Percentiles rank a stretch among this genome's conserved stretches.
Conservation (phyloP, 208 protist species). For the Tritrichomonas foetus region DNA sequence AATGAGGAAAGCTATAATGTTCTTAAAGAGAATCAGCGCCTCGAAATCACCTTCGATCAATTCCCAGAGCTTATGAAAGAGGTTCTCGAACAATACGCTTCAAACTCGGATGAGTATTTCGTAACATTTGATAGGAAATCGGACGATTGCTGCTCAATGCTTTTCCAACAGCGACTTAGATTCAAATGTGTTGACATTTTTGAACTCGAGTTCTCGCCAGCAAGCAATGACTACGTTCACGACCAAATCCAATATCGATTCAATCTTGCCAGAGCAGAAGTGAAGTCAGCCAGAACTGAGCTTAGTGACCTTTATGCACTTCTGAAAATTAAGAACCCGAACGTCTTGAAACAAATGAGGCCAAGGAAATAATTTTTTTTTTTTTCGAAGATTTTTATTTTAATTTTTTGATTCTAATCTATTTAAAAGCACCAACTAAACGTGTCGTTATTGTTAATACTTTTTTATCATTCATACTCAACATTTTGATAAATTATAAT, state of each 20-base stretch:
- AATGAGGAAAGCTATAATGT: background rate
- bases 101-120: no score
- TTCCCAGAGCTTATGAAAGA: background rate
- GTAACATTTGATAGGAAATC: no score
- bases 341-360: background rate
- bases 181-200: background rate
- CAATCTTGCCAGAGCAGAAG: background rate
- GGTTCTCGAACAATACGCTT: background rate
- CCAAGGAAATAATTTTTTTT: no score
- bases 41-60: background rate
- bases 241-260: background rate
- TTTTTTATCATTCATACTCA: no score
- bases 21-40: background rate
- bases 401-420: no score
- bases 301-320: background rate
- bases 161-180: background rate
- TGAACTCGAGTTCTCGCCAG: background rate
- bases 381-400: no score
- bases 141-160: background rate
- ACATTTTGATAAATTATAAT: no score
- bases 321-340: background rate
- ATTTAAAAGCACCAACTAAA: no score
- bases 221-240: background rate
- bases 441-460: no score
- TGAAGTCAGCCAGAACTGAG: background rate